These are phyloP conservation scores for Tuber umbilicatum DNA, from an alignment of 495 filamentous ascomycete species.

Conservation along the genomic window DNA sequence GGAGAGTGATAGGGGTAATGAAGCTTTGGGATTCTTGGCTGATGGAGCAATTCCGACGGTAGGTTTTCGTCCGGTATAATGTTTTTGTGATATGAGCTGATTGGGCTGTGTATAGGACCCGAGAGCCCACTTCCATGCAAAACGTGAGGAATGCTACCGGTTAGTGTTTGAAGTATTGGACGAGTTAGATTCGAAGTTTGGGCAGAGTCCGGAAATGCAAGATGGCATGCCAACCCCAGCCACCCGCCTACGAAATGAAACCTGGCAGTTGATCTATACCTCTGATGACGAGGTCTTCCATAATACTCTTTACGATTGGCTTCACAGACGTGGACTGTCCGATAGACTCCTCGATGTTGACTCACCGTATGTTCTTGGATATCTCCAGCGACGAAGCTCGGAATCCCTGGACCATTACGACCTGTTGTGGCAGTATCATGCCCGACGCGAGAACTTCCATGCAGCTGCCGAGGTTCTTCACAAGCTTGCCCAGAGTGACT, in stretches of 20 bases:
- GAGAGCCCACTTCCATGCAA: slow-evolving; percentile 58
- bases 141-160: slow-evolving; percentile 71
- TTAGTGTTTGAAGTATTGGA: slow-evolving; percentile 71
- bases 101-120: slow-evolving; percentile 55
- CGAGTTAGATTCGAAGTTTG: slow-evolving; percentile 63
- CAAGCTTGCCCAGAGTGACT: slow-evolving; percentile 72
- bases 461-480: slow-evolving; percentile 80
- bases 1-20: slow-evolving; percentile 75
- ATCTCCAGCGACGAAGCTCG: slow-evolving; percentile 65
- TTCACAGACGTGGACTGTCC: slow-evolving; percentile 69
- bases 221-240: slow-evolving; percentile 71
- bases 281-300: slow-evolving; percentile 89
- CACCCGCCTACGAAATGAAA: slow-evolving; percentile 73
- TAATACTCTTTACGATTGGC: slow-evolving; percentile 95
- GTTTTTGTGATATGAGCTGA: background rate
- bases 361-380: slow-evolving; percentile 78
- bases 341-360: slow-evolving; percentile 77
- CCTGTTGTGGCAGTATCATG: slow-evolving; percentile 86
- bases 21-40: slow-evolving; percentile 68
- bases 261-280: slow-evolving; percentile 74
- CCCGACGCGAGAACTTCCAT: slow-evolving; percentile 68
- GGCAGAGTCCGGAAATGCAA: slow-evolving; percentile 58
- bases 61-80: slow-evolving; percentile 18
- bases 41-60: slow-evolving; percentile 56
- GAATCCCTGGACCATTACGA: slow-evolving; percentile 70